These are phyloP conservation scores for Spergularia azorica DNA, from an alignment of 179 eudicot species.

Conservation along the genomic window DNA sequence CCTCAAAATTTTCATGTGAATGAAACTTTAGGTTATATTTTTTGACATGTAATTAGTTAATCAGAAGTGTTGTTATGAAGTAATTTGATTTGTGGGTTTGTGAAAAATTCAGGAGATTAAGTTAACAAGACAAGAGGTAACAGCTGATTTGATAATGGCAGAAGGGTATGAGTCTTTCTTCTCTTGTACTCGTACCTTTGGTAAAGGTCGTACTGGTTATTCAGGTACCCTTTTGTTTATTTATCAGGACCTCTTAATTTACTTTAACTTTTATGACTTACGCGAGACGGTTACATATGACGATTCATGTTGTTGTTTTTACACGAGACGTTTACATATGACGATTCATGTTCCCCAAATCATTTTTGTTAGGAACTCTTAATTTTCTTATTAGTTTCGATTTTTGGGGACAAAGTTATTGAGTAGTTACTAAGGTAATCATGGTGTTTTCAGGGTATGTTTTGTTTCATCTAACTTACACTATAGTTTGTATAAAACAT, in stretches of 20 bases:
- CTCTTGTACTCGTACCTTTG: conserved; percentile 83
- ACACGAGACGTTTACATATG: too few species aligned
- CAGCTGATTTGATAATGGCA: conserved; percentile 77
- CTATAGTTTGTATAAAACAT: neutral
- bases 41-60: too few species aligned
- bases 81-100: neutral
- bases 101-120: conserved; percentile 65
- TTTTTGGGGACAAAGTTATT: neutral
- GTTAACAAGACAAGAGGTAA: conserved; percentile 71
- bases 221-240: conserved; percentile 53
- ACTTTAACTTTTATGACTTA: neutral
- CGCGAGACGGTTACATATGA: neutral
- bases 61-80: neutral
- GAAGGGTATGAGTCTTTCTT: conserved; percentile 96
- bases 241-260: neutral
- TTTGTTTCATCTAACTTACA: neutral
- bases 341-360: too few species aligned
- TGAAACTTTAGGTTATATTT: too few species aligned
- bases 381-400: neutral
- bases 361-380: too few species aligned
- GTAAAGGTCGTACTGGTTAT: conserved; percentile 78
- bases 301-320: too few species aligned
- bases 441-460: neutral
- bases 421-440: neutral
- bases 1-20: too few species aligned